Evolutionary conservation across 192 early-diverging fungal genomes (phyloP).

Genomic region (Dissophora globulifera): DNA sequence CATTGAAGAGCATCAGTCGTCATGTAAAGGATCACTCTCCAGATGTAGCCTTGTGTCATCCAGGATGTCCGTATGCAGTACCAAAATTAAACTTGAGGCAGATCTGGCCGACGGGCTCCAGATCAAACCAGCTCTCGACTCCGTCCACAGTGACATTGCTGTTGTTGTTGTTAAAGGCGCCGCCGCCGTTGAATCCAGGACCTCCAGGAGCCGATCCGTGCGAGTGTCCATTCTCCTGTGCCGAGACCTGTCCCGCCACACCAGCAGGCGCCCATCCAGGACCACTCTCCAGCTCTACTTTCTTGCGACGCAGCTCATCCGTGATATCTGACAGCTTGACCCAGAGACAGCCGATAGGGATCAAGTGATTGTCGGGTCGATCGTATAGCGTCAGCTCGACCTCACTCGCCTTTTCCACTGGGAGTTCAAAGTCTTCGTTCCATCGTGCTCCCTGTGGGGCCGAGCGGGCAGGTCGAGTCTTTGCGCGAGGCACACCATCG

Average conservation of each 20-base stretch:
- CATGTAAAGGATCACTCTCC: too few species aligned
- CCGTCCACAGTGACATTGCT: slow-evolving; percentile 59
- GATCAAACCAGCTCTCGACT: slow-evolving; percentile 86
- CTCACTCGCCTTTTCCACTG: slow-evolving; percentile 91
- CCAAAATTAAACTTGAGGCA: slow-evolving; percentile 87
- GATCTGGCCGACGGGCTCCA: slow-evolving; percentile 94
- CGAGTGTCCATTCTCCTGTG: slow-evolving; percentile 16
- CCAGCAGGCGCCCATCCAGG: slow-evolving; percentile 65
- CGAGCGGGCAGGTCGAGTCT: slow-evolving; percentile 73
- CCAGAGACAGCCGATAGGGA: slow-evolving; percentile 90
- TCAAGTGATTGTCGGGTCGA: slow-evolving; percentile 71
- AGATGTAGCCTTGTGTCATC: too few species aligned
- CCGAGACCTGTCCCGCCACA: slow-evolving; percentile 37
- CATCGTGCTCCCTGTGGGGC: slow-evolving; percentile 71
- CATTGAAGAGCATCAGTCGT: too few species aligned
- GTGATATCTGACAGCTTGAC: slow-evolving; percentile 93
- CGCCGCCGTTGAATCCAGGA: background rate
- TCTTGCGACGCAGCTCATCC: slow-evolving; percentile 82
- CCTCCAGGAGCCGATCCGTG: slow-evolving; percentile 1
- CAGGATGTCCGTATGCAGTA: too few species aligned
- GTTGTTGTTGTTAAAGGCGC: slow-evolving; percentile 25
- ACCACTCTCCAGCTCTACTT: slow-evolving; percentile 71
- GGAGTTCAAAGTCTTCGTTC: slow-evolving; percentile 88
- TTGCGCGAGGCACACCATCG: slow-evolving; percentile 82
- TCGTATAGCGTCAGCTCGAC: slow-evolving; percentile 94